phyloP scores from a whole-genome alignment of 169 alveolate genomes.

The Besnoitia besnoiti region DNA sequence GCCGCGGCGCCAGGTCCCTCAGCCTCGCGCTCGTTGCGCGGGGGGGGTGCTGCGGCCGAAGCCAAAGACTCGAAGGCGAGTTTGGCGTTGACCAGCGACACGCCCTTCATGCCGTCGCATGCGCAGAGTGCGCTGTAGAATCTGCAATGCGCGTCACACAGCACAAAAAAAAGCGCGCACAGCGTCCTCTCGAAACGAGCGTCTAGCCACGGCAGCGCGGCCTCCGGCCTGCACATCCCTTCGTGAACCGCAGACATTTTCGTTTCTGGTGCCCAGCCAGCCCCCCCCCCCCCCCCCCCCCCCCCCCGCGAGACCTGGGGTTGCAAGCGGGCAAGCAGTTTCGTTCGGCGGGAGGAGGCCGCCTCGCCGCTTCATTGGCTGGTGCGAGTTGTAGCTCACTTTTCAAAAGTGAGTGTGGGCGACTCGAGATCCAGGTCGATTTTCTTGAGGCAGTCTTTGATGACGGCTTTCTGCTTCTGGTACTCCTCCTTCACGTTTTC shows the following conservation, averaged over 20 bases:
- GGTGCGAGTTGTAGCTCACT: not conserved
- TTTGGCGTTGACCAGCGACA: not conserved
- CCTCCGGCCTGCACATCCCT: too few relatives aligned
- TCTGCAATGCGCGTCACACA: not conserved
- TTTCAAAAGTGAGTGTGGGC: not conserved
- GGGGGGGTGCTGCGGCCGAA: not conserved
- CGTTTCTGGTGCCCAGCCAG: too few relatives aligned
- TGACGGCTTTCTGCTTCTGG: conserved; percentile 61
- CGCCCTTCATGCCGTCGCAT: not conserved
- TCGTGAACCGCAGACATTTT: too few relatives aligned
- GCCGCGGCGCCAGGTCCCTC: not conserved
- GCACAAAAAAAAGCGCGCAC: not conserved
- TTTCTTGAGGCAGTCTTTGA: conserved; percentile 9
- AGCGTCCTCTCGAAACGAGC: too few relatives aligned
- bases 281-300: too few relatives aligned
- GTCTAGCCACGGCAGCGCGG: too few relatives aligned
- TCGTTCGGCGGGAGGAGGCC: too few relatives aligned
- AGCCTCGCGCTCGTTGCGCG: not conserved
- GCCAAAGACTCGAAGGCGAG: not conserved
- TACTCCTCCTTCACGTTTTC: conserved; percentile 68
- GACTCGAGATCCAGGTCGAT: not conserved
- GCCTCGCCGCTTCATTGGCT: not conserved
- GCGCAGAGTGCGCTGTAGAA: not conserved
- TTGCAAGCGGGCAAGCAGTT: too few relatives aligned
- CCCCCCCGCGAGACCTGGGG: too few relatives aligned